Percentiles rank a stretch among this genome's conserved stretches.
These are phyloP conservation scores for Fusarium paranaense DNA, from an alignment of 2,329 filamentous ascomycete species.

Conservation along the genomic window DNA sequence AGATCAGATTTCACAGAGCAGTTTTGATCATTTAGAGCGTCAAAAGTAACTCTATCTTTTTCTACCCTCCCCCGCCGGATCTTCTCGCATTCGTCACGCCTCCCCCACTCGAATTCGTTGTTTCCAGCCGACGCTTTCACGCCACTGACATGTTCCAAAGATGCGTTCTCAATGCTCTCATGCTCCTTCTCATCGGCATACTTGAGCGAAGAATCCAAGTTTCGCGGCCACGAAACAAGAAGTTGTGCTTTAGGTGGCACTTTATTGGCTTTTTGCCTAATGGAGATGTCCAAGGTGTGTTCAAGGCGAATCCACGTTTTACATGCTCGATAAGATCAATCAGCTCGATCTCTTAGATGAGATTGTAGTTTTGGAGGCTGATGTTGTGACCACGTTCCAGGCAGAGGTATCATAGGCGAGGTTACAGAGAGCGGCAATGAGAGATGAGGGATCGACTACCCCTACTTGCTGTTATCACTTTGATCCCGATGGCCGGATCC, in stretches of 20 bases:
- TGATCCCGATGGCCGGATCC: no score
- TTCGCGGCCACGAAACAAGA: conserved; percentile 15
- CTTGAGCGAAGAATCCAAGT: conserved; percentile 67
- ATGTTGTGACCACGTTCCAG: conserved; percentile 41
- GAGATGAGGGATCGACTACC: background rate
- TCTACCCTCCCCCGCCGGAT: conserved; percentile 77
- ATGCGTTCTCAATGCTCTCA: conserved; percentile 70
- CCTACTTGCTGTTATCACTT: no score
- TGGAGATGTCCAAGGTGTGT: conserved; percentile 69
- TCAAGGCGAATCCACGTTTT: conserved; percentile 65
- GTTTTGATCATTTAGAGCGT: conserved; percentile 79
- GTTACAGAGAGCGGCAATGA: background rate
- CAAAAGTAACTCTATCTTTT: conserved; percentile 76
- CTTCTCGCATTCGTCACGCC: conserved; percentile 71
- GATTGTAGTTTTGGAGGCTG: conserved; percentile 46
- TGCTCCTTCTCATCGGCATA: conserved; percentile 68
- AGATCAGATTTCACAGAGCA: conserved; percentile 76
- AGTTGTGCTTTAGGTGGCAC: conserved; percentile 45
- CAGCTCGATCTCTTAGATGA: conserved; percentile 47
- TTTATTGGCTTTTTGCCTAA: conserved; percentile 64
- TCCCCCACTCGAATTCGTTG: conserved; percentile 71
- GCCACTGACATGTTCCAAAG: conserved; percentile 75
- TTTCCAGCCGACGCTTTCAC: conserved; percentile 73
- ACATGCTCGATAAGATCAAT: conserved; percentile 46
- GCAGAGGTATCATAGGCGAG: conserved; percentile 30